Percentiles rank a stretch among this genome's conserved stretches.
These are phyloP conservation scores for Zanthoxylum bungeanum DNA, from an alignment of 345 rosid genomes.

Conservation along the genomic window DNA sequence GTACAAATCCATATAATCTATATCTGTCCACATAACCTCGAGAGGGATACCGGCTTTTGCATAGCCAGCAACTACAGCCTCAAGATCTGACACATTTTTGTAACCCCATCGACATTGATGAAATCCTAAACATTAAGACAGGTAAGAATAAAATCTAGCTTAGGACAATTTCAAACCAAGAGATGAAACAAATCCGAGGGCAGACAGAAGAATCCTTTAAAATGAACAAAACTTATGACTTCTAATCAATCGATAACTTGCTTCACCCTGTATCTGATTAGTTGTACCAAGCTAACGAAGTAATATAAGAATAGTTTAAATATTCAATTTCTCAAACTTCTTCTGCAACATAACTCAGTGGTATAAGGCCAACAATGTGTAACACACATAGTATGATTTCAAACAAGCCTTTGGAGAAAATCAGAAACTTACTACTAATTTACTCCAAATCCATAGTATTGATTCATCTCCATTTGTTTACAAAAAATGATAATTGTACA, in stretches of 20 bases:
- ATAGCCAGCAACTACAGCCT: conserved; percentile 38
- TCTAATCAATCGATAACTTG: not conserved
- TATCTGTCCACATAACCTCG: conserved; percentile 53
- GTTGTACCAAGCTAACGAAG: not conserved
- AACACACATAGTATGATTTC: not conserved
- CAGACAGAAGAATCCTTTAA: not conserved
- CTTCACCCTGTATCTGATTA: not conserved
- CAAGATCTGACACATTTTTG: conserved; percentile 31
- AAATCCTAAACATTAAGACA: conserved; percentile 25
- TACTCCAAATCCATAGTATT: not conserved
- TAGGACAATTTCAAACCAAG: not conserved
- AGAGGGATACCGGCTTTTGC: conserved; percentile 44
- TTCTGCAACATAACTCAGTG: not conserved
- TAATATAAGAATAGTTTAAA: no score
- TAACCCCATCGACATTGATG: conserved; percentile 47
- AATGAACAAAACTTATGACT: not conserved
- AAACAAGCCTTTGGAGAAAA: not conserved
- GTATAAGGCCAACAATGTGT: not conserved
- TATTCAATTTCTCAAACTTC: not conserved
- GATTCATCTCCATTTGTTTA: no score
- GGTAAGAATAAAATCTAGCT: not conserved
- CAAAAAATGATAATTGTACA: no score
- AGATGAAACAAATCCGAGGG: not conserved
- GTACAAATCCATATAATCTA: conserved; percentile 45
- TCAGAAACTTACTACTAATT: not conserved